phyloP scores from a whole-genome alignment of 257 asterid species.

The Agastache rugosa region DNA sequence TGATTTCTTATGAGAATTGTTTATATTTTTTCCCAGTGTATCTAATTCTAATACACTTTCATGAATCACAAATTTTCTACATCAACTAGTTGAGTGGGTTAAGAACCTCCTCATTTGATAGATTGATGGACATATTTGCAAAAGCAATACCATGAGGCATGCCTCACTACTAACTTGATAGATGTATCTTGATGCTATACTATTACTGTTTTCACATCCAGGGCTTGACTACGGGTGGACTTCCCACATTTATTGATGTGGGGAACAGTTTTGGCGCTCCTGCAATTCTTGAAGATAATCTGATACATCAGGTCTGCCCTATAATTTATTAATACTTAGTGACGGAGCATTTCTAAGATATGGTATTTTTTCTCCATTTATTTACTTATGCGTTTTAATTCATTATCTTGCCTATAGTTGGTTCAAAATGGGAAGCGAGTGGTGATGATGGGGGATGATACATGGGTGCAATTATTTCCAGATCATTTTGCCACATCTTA shows the following conservation, averaged over 20 bases:
- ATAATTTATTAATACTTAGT: slow-evolving; percentile 1
- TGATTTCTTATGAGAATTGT: slow-evolving; percentile 10
- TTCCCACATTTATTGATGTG: slow-evolving; percentile 96
- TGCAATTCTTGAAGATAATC: slow-evolving; percentile 92
- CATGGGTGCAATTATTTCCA: slow-evolving; percentile 96
- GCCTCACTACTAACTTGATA: slow-evolving; percentile 16
- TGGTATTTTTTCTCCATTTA: background rate
- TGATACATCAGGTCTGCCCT: slow-evolving; percentile 73
- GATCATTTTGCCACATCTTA: slow-evolving; percentile 69
- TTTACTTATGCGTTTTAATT: slow-evolving; percentile 29
- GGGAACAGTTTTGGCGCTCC: slow-evolving; percentile 99
- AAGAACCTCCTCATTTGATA: slow-evolving; percentile 13
- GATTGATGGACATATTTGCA: background rate
- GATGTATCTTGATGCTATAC: slow-evolving; percentile 23
- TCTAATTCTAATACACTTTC: background rate
- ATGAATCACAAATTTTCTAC: background rate
- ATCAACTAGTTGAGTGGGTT: slow-evolving; percentile 2
- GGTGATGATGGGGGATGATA: slow-evolving; percentile 99
- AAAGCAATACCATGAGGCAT: slow-evolving; percentile 14
- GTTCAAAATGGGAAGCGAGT: slow-evolving; percentile 89
- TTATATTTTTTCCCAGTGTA: background rate
- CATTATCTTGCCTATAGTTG: slow-evolving; percentile 52
- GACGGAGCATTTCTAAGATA: slow-evolving; percentile 4
- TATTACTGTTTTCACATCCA: slow-evolving; percentile 34
- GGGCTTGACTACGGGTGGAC: slow-evolving; percentile 99